Base-by-base conservation (phyloP, 352 stramenopile species). In the Phytophthora europaea region DNA sequence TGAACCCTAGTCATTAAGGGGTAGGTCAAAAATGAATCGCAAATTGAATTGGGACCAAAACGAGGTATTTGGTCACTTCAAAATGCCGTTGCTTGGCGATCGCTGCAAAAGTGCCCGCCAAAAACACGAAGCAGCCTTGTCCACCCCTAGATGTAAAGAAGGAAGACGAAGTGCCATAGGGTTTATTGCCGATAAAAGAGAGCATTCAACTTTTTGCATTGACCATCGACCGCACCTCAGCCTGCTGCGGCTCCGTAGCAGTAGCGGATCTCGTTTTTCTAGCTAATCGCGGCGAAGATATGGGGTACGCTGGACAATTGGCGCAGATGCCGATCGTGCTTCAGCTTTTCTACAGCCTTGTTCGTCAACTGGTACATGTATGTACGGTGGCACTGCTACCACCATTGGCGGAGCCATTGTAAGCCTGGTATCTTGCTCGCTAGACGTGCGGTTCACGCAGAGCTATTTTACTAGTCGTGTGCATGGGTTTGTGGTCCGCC, bases 11-110 rank as follows among this genome's bases (percentile, higher is more conserved):
- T 31, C 28, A n/a, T 4, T 5, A n/a, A 20, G 7, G 31, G 55
- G 38, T 60, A 43, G 15, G 15, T 5, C 9, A 36, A 54, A n/a
- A 55, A 57, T 73, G 52, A 64, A 69, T 73, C 22, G 51, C 40
- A 13, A 1, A n/a, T 51, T 58, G 58, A 73, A 63, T 69, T 58
- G 66, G 26, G 50, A 45, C 23, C 26, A 43, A 59, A 22, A 43
- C 18, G 43, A 38, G 8, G 16, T 13, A 15, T 54, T 54, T 54
- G 48, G 20, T 54, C 48, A 9, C 12, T 54, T 54, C 48, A 23
- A 50, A 18, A 50, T 50, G 36, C 36, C 12, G 36, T 43, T 43
- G 36, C 36, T 43, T 1, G 36, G 36, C 1, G 38, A n/a, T 45
- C 38, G 13, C 38, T 45, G 38, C 18, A 45, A 45, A 45, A 45